These are phyloP conservation scores for Cladosporium sp. DNA, from an alignment of 2,329 filamentous ascomycete species.

Conservation along the genomic window DNA sequence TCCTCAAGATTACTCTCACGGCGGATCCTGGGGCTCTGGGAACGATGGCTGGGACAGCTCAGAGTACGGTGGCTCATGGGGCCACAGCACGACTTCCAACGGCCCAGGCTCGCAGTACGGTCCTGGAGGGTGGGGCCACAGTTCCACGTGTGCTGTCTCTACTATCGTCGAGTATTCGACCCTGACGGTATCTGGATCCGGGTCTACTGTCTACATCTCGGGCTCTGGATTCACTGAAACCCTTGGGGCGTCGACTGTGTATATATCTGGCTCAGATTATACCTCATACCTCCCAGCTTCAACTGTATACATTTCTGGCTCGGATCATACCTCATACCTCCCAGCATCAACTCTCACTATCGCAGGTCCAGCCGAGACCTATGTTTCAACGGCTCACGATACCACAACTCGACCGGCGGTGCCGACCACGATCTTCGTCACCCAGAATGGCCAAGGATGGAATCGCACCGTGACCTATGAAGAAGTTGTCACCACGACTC, in stretches of 20 bases:
- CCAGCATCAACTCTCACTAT: not conserved
- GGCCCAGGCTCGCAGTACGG: not conserved
- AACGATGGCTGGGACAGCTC: not conserved
- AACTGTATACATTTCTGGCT: slow-evolving; percentile 2
- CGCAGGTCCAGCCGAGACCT: not conserved
- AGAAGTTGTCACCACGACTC: not conserved
- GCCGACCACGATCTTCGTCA: not conserved
- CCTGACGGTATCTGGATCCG: not conserved
- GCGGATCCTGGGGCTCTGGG: not conserved
- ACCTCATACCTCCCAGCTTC: not conserved
- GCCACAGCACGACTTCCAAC: not conserved
- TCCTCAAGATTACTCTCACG: not conserved
- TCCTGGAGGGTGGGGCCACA: not conserved
- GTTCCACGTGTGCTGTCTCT: not conserved
- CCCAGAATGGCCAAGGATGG: not conserved
- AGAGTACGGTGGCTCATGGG: not conserved
- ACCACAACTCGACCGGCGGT: not conserved
- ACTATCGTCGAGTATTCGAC: not conserved
- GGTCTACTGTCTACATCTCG: not conserved
- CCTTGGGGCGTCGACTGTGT: not conserved
- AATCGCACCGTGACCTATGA: not conserved
- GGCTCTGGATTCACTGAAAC: not conserved
- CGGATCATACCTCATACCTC: not conserved
- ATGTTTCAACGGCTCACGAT: not conserved
- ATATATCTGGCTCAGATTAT: not conserved